phyloP scores from a whole-genome alignment of 257 asterid species.

The Penstemon eatonii region DNA sequence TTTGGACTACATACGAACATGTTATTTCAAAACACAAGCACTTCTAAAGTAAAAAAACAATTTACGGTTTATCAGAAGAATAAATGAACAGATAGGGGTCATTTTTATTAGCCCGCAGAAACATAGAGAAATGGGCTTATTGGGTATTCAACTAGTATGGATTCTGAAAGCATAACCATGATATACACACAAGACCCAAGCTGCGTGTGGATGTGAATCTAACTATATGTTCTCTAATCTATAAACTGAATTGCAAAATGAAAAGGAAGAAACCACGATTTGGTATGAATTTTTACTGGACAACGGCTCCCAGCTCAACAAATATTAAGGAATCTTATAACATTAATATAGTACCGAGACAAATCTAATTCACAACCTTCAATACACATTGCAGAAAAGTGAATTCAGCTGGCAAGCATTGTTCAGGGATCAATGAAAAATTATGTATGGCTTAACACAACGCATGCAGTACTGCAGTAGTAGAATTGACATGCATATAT shows the following conservation, averaged over 20 bases:
- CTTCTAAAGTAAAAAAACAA: too few species aligned
- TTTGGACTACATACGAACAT: too few species aligned
- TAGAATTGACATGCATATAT: too few species aligned
- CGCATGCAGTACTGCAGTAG: too few species aligned
- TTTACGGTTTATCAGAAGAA: too few species aligned
- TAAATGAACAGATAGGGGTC: too few species aligned
- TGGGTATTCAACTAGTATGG: background rate
- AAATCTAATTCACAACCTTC: background rate
- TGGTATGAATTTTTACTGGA: background rate
- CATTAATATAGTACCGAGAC: background rate
- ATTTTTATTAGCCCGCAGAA: too few species aligned
- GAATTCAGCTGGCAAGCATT: background rate
- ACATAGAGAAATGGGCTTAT: background rate
- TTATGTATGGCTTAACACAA: too few species aligned
- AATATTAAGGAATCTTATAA: background rate
- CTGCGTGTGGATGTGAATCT: background rate
- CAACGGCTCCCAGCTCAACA: background rate
- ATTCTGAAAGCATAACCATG: conserved; percentile 1
- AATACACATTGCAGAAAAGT: background rate
- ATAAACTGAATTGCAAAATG: background rate
- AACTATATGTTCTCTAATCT: background rate
- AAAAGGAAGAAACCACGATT: conserved; percentile 1
- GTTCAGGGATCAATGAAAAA: too few species aligned
- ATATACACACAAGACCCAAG: background rate
- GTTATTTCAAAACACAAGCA: too few species aligned